Percentiles rank a stretch among this genome's conserved stretches.
These are phyloP conservation scores for Vanderwaltozyma yarrowii DNA, from an alignment of 805 yeast species.

Conservation along the genomic window DNA sequence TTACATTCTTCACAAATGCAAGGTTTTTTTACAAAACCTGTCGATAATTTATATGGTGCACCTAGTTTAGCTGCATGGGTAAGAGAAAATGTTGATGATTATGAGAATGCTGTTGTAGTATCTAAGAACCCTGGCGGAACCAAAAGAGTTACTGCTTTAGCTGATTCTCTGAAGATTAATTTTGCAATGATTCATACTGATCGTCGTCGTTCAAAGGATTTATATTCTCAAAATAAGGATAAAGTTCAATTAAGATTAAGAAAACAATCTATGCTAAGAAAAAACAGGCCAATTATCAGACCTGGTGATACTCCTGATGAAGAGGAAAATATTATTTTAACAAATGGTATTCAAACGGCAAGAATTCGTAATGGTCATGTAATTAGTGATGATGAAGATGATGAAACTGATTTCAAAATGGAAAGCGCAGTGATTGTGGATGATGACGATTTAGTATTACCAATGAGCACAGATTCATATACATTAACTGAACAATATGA, in stretches of 20 bases:
- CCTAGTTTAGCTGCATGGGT: slow-evolving; percentile 97
- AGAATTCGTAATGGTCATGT: slow-evolving; percentile 95
- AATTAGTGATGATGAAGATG: slow-evolving; percentile 66
- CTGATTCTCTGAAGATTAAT: slow-evolving; percentile 88
- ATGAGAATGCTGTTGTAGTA: slow-evolving; percentile 84
- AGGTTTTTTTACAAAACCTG: slow-evolving; percentile 95
- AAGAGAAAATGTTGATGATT: slow-evolving; percentile 76
- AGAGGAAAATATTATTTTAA: slow-evolving; percentile 50
- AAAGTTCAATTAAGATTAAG: slow-evolving; percentile 27
- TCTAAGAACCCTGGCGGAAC: slow-evolving; percentile 99
- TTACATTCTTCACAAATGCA: slow-evolving; percentile 96
- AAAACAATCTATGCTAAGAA: slow-evolving; percentile 41
- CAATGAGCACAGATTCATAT: slow-evolving; percentile 31
- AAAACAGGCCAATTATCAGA: slow-evolving; percentile 33
- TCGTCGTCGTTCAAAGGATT: slow-evolving; percentile 78
- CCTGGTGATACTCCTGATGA: slow-evolving; percentile 40
- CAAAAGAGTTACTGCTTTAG: slow-evolving; percentile 91
- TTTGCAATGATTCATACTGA: slow-evolving; percentile 99
- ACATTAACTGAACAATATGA: slow-evolving; percentile 76
- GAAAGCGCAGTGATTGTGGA: slow-evolving; percentile 17
- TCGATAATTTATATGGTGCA: slow-evolving; percentile 91
- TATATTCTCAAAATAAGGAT: slow-evolving; percentile 32
- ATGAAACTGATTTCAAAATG: slow-evolving; percentile 22
- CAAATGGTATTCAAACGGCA: slow-evolving; percentile 85
- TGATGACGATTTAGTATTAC: slow-evolving; percentile 16